A percentile compares a stretch with the other conserved stretches of the same genome.
These are phyloP conservation scores for Penicillium sp. DNA, from an alignment of 2,329 filamentous ascomycete species.

Conservation along the genomic window DNA sequence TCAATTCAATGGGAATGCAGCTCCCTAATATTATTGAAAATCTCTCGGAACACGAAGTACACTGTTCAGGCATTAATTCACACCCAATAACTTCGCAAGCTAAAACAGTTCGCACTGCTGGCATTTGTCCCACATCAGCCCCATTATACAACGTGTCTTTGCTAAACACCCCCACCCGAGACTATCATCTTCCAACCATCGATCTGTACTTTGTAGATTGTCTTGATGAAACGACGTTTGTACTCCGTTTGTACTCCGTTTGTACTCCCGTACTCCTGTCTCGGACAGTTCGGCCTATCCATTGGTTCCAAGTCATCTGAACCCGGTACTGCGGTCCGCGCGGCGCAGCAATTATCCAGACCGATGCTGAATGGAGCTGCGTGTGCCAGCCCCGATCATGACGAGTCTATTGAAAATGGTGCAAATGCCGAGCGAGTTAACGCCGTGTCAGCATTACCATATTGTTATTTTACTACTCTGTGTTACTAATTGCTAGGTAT, in stretches of 20 bases:
- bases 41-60: neutral
- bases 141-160: constrained; percentile 20
- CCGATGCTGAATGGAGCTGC: neutral
- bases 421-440: neutral
- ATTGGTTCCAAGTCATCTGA: constrained; percentile 11
- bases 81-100: neutral
- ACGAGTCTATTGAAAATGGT: neutral
- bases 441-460: neutral
- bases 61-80: constrained; percentile 3
- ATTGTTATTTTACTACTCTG: neutral
- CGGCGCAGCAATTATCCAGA: constrained; percentile 3
- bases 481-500: neutral
- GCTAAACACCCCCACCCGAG: constrained; percentile 9
- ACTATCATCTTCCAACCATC: neutral
- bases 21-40: neutral
- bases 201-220: neutral
- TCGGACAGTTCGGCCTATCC: neutral
- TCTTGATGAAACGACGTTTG: neutral
- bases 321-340: constrained; percentile 14
- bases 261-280: neutral
- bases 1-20: neutral
- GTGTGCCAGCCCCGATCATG: constrained; percentile 1
- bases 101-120: neutral
- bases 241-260: too few species aligned
- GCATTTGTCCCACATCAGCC: constrained; percentile 13